A percentile compares a stretch with the other conserved stretches of the same genome.
phyloP scores from a whole-genome alignment of 768 basidiomycete genomes.

The Dacryopinax spathularia region DNA sequence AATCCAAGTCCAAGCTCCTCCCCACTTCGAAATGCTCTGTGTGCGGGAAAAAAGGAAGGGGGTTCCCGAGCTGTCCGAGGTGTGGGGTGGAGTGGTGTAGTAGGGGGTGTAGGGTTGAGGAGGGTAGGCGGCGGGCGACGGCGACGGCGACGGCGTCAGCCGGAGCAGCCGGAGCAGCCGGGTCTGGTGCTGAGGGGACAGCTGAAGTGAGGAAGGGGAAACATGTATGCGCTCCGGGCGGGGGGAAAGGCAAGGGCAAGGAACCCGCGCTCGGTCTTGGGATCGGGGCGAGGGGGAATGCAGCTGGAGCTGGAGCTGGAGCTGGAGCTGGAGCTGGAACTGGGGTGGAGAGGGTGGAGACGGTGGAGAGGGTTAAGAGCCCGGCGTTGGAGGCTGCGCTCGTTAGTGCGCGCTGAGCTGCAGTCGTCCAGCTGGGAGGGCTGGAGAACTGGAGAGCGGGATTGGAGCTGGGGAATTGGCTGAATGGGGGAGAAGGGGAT shows the following conservation, averaged over 20 bases:
- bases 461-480: too few relatives aligned
- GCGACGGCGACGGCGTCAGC: too few relatives aligned
- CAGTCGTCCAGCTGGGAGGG: not conserved
- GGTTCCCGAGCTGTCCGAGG: slow-evolving; percentile 6
- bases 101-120: slow-evolving; percentile 4
- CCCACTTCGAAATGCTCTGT: not conserved
- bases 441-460: too few relatives aligned
- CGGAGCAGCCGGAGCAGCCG: too few relatives aligned
- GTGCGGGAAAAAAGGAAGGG: slow-evolving; percentile 4
- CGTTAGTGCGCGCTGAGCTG: not conserved
- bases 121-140: too few relatives aligned
- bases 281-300: not conserved
- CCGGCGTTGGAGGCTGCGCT: not conserved
- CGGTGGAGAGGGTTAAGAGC: not conserved
- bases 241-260: not conserved
- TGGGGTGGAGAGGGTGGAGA: not conserved
- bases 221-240: not conserved
- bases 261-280: not conserved
- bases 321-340: too few relatives aligned
- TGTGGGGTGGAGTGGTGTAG: slow-evolving; percentile 7
- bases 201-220: too few relatives aligned
- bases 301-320: too few relatives aligned
- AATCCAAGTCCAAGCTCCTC: not conserved
- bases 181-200: too few relatives aligned
- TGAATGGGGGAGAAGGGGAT: too few relatives aligned